Evolutionary conservation across 179 eudicot genomes (phyloP).

Genomic region (Nepenthes alata): DNA sequence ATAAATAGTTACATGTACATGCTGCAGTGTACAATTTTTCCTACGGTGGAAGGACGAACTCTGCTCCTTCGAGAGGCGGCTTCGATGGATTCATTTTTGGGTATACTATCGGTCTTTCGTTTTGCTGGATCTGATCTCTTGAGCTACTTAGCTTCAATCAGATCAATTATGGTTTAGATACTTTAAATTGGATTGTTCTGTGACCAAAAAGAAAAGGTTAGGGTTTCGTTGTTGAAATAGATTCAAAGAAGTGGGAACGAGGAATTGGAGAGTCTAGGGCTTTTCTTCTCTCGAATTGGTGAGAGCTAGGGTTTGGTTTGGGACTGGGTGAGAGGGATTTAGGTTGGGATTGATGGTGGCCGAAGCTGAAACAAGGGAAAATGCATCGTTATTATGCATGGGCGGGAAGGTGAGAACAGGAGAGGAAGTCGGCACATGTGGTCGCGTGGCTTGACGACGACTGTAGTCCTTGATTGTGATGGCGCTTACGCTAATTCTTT

Average conservation of each 20-base stretch:
- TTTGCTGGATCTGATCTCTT: slow-evolving; percentile 4
- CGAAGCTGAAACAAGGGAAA: slow-evolving; percentile 19
- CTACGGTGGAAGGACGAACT: neutral
- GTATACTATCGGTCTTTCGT: neutral
- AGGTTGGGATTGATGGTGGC: slow-evolving; percentile 25
- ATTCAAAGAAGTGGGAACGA: neutral
- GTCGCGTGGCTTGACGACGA: slow-evolving; percentile 17
- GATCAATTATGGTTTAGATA: neutral
- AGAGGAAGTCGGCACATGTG: slow-evolving; percentile 25
- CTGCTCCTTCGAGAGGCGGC: neutral
- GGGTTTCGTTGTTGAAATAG: neutral
- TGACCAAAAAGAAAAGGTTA: neutral
- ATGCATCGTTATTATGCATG: slow-evolving; percentile 25
- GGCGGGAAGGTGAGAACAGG: slow-evolving; percentile 22
- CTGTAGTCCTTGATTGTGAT: slow-evolving; percentile 6
- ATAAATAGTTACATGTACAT: too few relatives aligned
- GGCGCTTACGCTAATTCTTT: slow-evolving; percentile 11
- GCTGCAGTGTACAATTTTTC: too few relatives aligned
- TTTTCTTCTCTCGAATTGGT: neutral
- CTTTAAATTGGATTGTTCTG: neutral
- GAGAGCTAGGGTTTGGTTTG: neutral
- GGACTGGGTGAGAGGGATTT: neutral
- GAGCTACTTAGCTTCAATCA: neutral
- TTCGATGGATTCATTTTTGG: neutral
- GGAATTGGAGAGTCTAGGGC: neutral